Conservation (phyloP, 2,329 filamentous ascomycete genomes). For the Fusarium sp. region DNA sequence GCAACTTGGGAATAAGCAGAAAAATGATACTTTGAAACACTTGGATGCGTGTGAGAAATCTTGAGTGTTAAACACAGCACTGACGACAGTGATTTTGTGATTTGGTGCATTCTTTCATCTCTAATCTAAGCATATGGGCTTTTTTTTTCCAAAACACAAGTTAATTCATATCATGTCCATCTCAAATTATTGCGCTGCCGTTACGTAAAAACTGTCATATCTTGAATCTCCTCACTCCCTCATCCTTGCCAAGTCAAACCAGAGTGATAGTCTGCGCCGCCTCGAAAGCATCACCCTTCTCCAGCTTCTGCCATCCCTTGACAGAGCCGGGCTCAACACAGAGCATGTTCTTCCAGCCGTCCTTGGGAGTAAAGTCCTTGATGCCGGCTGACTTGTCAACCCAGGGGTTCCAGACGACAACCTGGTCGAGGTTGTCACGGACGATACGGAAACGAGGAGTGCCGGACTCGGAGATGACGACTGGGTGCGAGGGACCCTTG, state of each 20-base stretch:
- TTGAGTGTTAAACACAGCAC: not conserved
- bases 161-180: constrained; percentile 22
- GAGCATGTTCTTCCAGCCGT: constrained; percentile 92
- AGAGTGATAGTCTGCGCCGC: constrained; percentile 66
- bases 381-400: constrained; percentile 83
- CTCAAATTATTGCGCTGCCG: constrained; percentile 30
- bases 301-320: constrained; percentile 82
- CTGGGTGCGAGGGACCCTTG: constrained; percentile 65
- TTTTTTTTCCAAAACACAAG: constrained; percentile 18
- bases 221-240: constrained; percentile 15
- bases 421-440: constrained; percentile 85
- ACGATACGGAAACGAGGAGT: constrained; percentile 76
- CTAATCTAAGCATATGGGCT: constrained; percentile 24
- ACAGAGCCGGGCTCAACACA: constrained; percentile 94
- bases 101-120: constrained; percentile 17
- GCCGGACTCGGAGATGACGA: constrained; percentile 71
- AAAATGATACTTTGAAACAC: not conserved
- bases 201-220: constrained; percentile 29
- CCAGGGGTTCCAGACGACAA: constrained; percentile 99
- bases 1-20: not conserved
- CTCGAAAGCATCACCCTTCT: constrained; percentile 77
- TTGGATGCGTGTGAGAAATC: not conserved
- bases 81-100: not conserved
- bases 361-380: constrained; percentile 87
- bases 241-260: constrained; percentile 36